phyloP scores from a whole-genome alignment of 1,284 basidiomycete genomes.

The Apiotrichum laibachii region DNA sequence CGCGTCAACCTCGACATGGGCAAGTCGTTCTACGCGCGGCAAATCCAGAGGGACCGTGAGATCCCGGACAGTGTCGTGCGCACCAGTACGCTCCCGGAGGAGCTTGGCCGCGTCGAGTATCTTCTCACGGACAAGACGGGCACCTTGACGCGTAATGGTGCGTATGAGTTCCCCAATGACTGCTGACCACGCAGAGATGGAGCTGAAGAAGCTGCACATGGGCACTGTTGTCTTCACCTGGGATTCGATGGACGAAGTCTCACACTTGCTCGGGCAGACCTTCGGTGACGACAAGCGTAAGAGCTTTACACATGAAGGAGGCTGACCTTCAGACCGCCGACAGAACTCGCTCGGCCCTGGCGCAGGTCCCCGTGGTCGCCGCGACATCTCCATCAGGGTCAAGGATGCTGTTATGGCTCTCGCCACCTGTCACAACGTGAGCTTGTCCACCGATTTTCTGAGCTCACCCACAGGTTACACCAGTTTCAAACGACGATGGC shows the following conservation, averaged over 20 bases:
- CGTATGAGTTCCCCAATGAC: background rate
- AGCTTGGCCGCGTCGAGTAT: conserved; percentile 94
- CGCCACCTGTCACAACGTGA: conserved; percentile 92
- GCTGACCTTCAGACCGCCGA: conserved; percentile 21
- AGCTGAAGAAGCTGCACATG: conserved; percentile 97
- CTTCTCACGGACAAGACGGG: conserved; percentile 96
- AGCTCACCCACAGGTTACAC: conserved; percentile 69
- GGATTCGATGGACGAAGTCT: conserved; percentile 98
- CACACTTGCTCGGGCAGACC: conserved; percentile 76
- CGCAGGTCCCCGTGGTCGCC: conserved; percentile 68
- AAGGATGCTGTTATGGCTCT: conserved; percentile 89
- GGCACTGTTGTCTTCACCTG: conserved; percentile 95
- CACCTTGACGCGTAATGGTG: conserved; percentile 94
- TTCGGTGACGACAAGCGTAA: conserved; percentile 59
- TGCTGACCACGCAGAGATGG: conserved; percentile 71
- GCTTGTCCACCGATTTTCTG: conserved; percentile 28
- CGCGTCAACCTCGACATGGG: conserved; percentile 99
- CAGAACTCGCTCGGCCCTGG: conserved; percentile 37
- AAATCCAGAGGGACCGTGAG: conserved; percentile 89
- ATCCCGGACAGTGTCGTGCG: conserved; percentile 95
- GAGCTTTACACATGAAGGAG: background rate
- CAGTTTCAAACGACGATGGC: conserved; percentile 89
- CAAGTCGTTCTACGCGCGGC: conserved; percentile 94
- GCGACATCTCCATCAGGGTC: conserved; percentile 94
- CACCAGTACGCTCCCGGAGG: conserved; percentile 94